phyloP scores from a whole-genome alignment of 2,329 filamentous ascomycete species.

The Penicillium glabrum region DNA sequence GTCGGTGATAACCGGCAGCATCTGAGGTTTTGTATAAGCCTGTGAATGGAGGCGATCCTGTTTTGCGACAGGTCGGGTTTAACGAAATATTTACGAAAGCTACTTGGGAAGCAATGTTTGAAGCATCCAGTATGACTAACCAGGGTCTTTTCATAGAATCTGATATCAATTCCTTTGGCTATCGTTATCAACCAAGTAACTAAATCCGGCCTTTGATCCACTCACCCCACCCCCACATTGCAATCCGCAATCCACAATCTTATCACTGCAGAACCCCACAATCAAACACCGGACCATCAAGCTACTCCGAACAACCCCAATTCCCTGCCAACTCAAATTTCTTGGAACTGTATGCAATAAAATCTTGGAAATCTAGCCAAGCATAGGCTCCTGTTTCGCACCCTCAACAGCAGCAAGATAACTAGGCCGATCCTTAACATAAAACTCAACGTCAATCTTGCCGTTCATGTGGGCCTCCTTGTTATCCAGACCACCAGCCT shows the following conservation, averaged over 20 bases:
- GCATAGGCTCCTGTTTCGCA: conserved; percentile 48
- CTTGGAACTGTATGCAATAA: too few relatives aligned
- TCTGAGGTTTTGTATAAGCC: not conserved
- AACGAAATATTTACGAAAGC: not conserved
- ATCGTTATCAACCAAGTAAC: not conserved
- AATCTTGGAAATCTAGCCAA: not conserved
- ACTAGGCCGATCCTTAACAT: conserved; percentile 50
- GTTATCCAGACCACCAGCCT: conserved; percentile 54
- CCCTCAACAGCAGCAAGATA: conserved; percentile 47
- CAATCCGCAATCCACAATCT: not conserved
- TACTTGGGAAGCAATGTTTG: not conserved
- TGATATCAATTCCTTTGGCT: not conserved
- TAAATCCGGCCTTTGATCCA: not conserved
- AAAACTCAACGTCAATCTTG: conserved; percentile 54
- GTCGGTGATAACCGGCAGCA: not conserved
- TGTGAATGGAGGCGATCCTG: not conserved
- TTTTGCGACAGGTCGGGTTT: not conserved
- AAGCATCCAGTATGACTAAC: too few relatives aligned
- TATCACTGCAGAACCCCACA: not conserved
- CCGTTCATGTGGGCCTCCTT: conserved; percentile 46
- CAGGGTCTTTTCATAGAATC: too few relatives aligned
- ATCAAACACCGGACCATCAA: conserved; percentile 1
- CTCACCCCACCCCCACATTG: not conserved
- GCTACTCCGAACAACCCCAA: not conserved
- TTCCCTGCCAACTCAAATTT: too few relatives aligned